Conservation (phyloP, 208 protist genomes). For the Wallacemonas sp. region DNA sequence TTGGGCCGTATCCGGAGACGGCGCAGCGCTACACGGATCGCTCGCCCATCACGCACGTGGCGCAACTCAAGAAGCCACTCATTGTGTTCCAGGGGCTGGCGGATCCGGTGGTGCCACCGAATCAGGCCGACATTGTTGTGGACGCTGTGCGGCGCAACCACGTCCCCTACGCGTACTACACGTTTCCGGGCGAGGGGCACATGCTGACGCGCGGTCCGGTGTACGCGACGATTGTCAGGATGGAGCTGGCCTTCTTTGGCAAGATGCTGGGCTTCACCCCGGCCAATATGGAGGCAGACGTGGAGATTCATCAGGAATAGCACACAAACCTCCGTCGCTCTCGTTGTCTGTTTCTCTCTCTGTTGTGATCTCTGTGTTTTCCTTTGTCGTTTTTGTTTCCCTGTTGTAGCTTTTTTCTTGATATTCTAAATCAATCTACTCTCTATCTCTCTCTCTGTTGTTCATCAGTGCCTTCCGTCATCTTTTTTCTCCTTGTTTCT, state of each 20-base stretch:
- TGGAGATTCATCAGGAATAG: conserved; percentile 16
- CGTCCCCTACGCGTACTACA: conserved; percentile 15
- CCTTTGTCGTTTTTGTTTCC: too few species aligned
- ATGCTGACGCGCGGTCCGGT: not conserved
- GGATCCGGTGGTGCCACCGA: conserved; percentile 10
- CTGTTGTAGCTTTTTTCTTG: too few species aligned
- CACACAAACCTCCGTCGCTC: too few species aligned
- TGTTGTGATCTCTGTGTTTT: not conserved
- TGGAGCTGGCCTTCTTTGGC: conserved; percentile 8
- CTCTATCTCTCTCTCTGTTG: too few species aligned
- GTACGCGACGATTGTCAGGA: not conserved
- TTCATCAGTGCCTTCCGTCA: too few species aligned
- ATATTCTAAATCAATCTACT: too few species aligned
- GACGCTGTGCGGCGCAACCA: conserved; percentile 1
- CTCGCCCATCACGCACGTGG: conserved; percentile 6
- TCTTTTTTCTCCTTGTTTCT: not conserved
- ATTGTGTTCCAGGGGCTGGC: not conserved
- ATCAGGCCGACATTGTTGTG: conserved; percentile 1
- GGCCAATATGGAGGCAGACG: not conserved
- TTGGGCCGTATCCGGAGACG: conserved; percentile 8
- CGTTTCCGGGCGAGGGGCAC: conserved; percentile 11
- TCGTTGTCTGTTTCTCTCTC: not conserved
- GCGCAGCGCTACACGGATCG: not conserved
- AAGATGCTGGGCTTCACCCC: conserved; percentile 8
- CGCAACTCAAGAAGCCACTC: not conserved